Conservation (phyloP, 257 asterid species). For the Gynochthodes officinalis region DNA sequence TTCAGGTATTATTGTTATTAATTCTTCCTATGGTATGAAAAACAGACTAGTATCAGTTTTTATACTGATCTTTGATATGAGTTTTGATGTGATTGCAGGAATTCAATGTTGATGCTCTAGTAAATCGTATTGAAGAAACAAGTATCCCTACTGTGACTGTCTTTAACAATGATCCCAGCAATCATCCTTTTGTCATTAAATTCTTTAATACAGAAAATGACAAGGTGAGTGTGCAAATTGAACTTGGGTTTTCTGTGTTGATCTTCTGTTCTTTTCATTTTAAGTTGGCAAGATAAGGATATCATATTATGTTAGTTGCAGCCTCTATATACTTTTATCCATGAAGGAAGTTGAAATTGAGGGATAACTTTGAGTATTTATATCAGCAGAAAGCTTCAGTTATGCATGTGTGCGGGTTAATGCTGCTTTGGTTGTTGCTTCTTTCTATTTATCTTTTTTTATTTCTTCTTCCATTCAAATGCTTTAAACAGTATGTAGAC, state of each 20-base stretch:
- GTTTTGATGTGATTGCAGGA: constrained; percentile 50
- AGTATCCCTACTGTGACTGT: constrained; percentile 74
- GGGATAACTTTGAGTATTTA: background rate
- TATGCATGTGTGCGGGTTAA: background rate
- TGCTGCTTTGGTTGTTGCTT: no score
- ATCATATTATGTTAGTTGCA: background rate
- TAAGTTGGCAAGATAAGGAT: background rate
- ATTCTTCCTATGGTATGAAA: background rate
- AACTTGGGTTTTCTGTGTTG: background rate
- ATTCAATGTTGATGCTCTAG: constrained; percentile 74
- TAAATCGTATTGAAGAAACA: constrained; percentile 67
- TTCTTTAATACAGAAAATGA: constrained; percentile 57
- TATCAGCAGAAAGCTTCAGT: background rate
- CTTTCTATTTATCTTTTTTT: no score
- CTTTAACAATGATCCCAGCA: constrained; percentile 73
- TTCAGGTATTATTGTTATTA: constrained; percentile 41
- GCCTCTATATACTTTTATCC: background rate
- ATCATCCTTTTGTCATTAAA: constrained; percentile 74
- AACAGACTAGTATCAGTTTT: background rate
- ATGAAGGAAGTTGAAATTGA: background rate
- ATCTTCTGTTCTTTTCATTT: background rate
- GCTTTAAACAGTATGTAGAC: background rate
- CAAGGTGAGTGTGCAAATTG: constrained; percentile 44
- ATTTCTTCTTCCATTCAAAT: background rate
- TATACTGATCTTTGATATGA: background rate